Base-by-base conservation (phyloP, 306 rosid species). In the Castanea crenata region DNA sequence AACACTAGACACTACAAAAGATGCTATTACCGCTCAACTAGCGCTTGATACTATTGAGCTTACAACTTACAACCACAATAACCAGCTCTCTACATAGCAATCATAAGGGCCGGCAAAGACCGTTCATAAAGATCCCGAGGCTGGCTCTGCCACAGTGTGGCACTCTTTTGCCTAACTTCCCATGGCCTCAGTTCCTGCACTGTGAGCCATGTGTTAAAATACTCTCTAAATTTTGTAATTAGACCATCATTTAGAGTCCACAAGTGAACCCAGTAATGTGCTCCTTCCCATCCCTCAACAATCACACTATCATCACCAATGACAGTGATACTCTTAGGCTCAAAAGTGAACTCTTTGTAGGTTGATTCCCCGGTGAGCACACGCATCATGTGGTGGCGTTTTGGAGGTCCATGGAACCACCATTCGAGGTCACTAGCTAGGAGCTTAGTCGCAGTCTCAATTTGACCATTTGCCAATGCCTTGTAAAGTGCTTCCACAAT, bases 391-490 rank as follows among this genome's bases (percentile, higher is more conserved):
- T 94, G 97, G 55, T 94, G 92, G 84, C 97, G 86, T 41, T 83
- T 71, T 4, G 95, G 99, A 4, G 99, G 99, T 1, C 99, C 99
- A 56, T 94, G 99, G 91, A 94, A 94, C 97, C 99, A 94, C 91
- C 90, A 94, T 63, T 91, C 99, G 3, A 94, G 89, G 75, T 92
- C 99, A 59, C 83, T 77, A 11, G 95, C 93, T 34, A 92, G 78
- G 69, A 92, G 80, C 72, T 79, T 77, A 5, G 90, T 73, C 68
- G 87, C 91, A 1, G 69, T 58, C 12, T 75, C 87, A 34, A 83
- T 83, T 44, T 82, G 63, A 15, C 84, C 92, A 29, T 82, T 56
- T 2, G 89, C 86, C 65, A 94, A 77, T 27, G 91, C 90, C 86
- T 89, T 85, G 88, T 94, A 94, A 19, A 94, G 86, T 31, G 79